These are phyloP conservation scores for Endothia cerciana DNA, from an alignment of 2,329 filamentous ascomycete species.

Conservation along the genomic window DNA sequence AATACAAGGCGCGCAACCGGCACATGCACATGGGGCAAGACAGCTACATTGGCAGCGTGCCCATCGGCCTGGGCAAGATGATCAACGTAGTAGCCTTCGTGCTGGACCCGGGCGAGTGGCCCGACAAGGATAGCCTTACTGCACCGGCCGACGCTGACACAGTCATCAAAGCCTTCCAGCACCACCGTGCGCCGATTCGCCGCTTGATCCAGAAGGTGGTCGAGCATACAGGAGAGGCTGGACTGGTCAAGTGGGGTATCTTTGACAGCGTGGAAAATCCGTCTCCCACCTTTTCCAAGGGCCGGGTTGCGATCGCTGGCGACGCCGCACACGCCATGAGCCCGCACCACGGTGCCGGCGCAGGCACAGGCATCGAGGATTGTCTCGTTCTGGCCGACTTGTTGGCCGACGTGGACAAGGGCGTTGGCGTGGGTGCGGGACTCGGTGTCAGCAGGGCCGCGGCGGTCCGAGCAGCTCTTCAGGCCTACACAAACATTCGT, in stretches of 20 bases:
- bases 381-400: constrained; percentile 47
- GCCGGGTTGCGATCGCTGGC: constrained; percentile 53
- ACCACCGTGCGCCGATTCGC: background rate
- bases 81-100: constrained; percentile 60
- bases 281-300: constrained; percentile 48
- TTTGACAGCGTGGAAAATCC: constrained; percentile 42
- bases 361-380: constrained; percentile 60
- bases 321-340: constrained; percentile 61
- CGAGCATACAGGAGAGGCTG: constrained; percentile 5
- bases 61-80: constrained; percentile 57
- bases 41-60: constrained; percentile 64
- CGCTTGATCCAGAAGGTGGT: background rate
- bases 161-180: background rate
- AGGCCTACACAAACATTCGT: constrained; percentile 43
- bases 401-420: constrained; percentile 30
- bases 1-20: constrained; percentile 52
- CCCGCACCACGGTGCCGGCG: constrained; percentile 60
- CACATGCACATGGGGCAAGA: constrained; percentile 61
- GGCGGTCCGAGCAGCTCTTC: constrained; percentile 39
- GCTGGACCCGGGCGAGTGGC: constrained; percentile 18
- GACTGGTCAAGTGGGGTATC: constrained; percentile 15
- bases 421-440: background rate
- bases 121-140: background rate
- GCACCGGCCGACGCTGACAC: background rate
- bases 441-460: background rate